Evolutionary conservation across 2,329 filamentous ascomycete species (phyloP).

Genomic region (Diplodia corticola): DNA sequence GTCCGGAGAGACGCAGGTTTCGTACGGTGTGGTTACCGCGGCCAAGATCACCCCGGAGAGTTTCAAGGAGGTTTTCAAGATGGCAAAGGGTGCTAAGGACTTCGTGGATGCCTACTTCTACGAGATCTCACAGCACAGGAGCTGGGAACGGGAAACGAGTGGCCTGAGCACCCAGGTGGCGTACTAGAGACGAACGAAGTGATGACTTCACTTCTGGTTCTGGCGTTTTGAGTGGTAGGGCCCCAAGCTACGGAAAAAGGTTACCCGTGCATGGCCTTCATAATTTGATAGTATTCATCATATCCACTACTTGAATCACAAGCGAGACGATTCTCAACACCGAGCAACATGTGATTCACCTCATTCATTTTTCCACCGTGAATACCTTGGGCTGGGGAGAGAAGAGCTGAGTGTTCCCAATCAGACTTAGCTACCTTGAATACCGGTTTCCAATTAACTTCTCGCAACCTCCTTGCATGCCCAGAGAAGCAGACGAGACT

Average conservation of each 20-base stretch:
- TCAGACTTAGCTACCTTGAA: too few species aligned
- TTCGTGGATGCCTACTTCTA: conserved; percentile 72
- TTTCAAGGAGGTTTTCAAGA: conserved; percentile 61
- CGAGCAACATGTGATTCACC: background rate
- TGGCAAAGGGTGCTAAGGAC: conserved; percentile 65
- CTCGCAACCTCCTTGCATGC: too few species aligned
- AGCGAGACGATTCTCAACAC: background rate
- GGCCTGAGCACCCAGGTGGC: conserved; percentile 68
- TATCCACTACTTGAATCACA: background rate
- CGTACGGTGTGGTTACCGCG: conserved; percentile 76
- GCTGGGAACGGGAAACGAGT: conserved; percentile 72
- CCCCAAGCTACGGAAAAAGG: background rate
- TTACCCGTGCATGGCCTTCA: background rate
- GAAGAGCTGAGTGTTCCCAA: too few species aligned
- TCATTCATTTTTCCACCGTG: too few species aligned
- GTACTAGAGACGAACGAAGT: conserved; percentile 53
- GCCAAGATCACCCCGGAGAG: conserved; percentile 54
- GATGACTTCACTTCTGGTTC: background rate
- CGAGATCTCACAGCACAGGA: conserved; percentile 69
- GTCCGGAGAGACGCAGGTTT: conserved; percentile 59
- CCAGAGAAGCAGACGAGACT: too few species aligned
- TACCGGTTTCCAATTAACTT: too few species aligned
- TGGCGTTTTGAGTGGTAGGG: background rate
- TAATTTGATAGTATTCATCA: background rate
- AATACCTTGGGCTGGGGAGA: background rate